Base-by-base conservation (phyloP, 805 yeast species). In the Candida nitratophila region DNA sequence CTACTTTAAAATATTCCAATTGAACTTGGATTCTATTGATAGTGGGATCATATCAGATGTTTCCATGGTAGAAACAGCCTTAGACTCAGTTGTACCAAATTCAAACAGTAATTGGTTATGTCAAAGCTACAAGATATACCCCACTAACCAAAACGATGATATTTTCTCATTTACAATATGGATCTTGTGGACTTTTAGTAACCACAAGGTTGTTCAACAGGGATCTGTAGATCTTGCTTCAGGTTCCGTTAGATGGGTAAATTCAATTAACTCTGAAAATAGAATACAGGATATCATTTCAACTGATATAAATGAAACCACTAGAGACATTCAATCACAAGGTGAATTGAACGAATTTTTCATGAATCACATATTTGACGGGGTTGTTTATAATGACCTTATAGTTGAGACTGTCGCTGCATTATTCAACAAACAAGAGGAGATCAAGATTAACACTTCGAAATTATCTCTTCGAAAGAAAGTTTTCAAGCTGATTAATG, bases 391-490 rank as follows among this genome's bases (percentile, higher is more conserved):
- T 50, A 70, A 79, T 42, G 63, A 64, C 21, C 54, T 71, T 16
- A 72, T 77, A 20, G 60, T 84, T 8, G 60, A 64, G 20, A 72
- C 84, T 2, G 79, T 86, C 0, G 29, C 54, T 16, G 37, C 44
- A 9, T 35, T 52, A 15, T 49, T 57, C 43, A 50, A 40, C 34
- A 34, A 29, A 29, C 32, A 29, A 29, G 14, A 9, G 4, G n/a
- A 12, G 8, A 29, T 4, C 38, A 38, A 29, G 44, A 47, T 29
- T 4, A 12, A 29, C 14, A 12, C 4, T 4, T 29, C 32, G 14
- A 29, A 45, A 47, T 39, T 34, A 48, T 12, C 16, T 1, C 49
- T 69, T n/a, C 43, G 57, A 33, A 34, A 20, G 17, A 19, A 9
- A 34, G 12, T 34, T n/a, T 34, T 19, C 15, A 17, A 20, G 12